These are phyloP conservation scores for Aspergillus bridgeri DNA, from an alignment of 495 filamentous ascomycete species.

Conservation along the genomic window DNA sequence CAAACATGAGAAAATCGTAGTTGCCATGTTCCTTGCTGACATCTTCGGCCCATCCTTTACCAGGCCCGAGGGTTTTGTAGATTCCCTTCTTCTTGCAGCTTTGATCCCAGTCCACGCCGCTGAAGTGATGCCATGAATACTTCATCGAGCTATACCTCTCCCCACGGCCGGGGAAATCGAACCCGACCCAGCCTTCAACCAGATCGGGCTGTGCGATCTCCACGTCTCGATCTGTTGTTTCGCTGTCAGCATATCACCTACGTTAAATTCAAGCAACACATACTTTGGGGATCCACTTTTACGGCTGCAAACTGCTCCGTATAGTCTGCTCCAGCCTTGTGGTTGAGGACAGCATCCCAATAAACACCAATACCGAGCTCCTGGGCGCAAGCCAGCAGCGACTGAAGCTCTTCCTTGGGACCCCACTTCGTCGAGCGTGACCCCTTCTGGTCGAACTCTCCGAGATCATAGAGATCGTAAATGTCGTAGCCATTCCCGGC, in stretches of 20 bases:
- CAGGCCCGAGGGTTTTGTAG: conserved; percentile 63
- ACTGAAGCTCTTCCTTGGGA: conserved; percentile 58
- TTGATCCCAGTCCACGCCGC: conserved; percentile 65
- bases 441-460: conserved; percentile 75
- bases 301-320: conserved; percentile 57
- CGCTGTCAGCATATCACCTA: not conserved
- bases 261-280: conserved; percentile 5
- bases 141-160: conserved; percentile 58
- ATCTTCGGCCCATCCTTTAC: conserved; percentile 62
- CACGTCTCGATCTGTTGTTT: conserved; percentile 47
- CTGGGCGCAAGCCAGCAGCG: conserved; percentile 47
- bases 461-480: conserved; percentile 73
- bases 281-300: conserved; percentile 57
- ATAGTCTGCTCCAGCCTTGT: conserved; percentile 68
- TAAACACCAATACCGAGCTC: conserved; percentile 56
- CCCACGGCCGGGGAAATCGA: conserved; percentile 61
- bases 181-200: conserved; percentile 67
- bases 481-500: conserved; percentile 72
- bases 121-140: conserved; percentile 71
- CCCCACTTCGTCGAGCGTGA: conserved; percentile 67
- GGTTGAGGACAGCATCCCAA: conserved; percentile 76
- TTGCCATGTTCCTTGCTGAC: conserved; percentile 68
- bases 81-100: conserved; percentile 56
- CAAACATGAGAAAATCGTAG: conserved; percentile 68
- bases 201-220: conserved; percentile 56